Percentiles rank a stretch among this genome's conserved stretches.
phyloP scores from a whole-genome alignment of 306 rosid species.

The Quercus rubra region DNA sequence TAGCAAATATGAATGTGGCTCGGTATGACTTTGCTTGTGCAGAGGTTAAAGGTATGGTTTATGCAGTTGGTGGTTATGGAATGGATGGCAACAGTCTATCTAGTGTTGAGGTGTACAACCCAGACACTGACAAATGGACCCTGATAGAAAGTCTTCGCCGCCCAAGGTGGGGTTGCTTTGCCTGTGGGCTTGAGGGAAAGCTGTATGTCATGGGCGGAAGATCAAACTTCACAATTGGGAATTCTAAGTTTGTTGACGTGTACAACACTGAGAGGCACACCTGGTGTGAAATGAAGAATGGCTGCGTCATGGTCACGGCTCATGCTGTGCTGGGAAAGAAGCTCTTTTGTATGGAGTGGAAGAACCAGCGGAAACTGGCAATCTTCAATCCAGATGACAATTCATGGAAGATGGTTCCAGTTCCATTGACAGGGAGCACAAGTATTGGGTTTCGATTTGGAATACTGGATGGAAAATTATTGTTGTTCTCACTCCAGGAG shows the following conservation, averaged over 20 bases:
- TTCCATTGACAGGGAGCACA: conserved; percentile 84
- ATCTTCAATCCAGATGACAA: conserved; percentile 67
- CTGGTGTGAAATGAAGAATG: conserved; percentile 94
- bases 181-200: conserved; percentile 86
- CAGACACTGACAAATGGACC: conserved; percentile 64
- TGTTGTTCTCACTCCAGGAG: conserved; percentile 57
- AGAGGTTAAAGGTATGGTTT: conserved; percentile 72
- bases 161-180: conserved; percentile 93
- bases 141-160: conserved; percentile 82
- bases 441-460: conserved; percentile 74
- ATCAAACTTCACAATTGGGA: conserved; percentile 89
- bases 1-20: conserved; percentile 60
- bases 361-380: conserved; percentile 81
- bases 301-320: conserved; percentile 97
- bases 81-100: conserved; percentile 62
- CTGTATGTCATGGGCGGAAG: conserved; percentile 98
- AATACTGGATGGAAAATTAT: conserved; percentile 61
- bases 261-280: conserved; percentile 58
- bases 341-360: conserved; percentile 96
- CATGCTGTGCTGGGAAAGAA: conserved; percentile 76
- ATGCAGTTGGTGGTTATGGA: conserved; percentile 88
- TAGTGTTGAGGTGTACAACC: conserved; percentile 78
- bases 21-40: conserved; percentile 90
- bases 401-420: conserved; percentile 74
- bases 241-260: conserved; percentile 83